Conservation (phyloP, 1,284 basidiomycete species). For the Tilletia indica region DNA sequence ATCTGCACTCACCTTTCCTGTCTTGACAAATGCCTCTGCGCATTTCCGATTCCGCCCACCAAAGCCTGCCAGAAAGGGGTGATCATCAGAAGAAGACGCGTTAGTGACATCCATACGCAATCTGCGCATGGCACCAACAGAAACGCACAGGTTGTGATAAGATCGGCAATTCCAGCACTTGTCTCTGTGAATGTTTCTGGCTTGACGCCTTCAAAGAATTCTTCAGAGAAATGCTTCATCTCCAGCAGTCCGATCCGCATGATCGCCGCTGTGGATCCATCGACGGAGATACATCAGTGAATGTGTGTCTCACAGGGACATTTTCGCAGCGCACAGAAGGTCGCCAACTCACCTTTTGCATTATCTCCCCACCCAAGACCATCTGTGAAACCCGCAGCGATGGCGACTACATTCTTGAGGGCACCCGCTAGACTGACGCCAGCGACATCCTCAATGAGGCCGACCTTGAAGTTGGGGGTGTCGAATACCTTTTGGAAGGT, state of each 20-base stretch:
- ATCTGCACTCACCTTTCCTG: conserved; percentile 57
- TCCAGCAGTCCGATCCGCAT: conserved; percentile 61
- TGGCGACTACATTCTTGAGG: conserved; percentile 64
- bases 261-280: conserved; percentile 59
- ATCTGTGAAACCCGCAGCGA: conserved; percentile 63
- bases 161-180: conserved; percentile 63
- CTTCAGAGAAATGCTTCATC: conserved; percentile 59
- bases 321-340: neutral
- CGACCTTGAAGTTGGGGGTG: conserved; percentile 61
- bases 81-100: neutral
- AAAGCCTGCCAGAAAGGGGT: conserved; percentile 38
- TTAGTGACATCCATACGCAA: neutral
- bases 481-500: conserved; percentile 58
- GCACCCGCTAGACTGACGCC: conserved; percentile 64
- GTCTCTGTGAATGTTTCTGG: conserved; percentile 62
- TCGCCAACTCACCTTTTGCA: conserved; percentile 58
- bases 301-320: neutral
- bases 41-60: conserved; percentile 63
- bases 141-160: conserved; percentile 62
- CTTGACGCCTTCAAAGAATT: conserved; percentile 63
- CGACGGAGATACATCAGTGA: neutral
- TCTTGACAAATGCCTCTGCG: conserved; percentile 62
- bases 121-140: neutral
- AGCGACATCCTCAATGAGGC: conserved; percentile 63
- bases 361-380: conserved; percentile 64